phyloP scores from a whole-genome alignment of 352 stramenopile genomes.

The Phytophthora uliginosa region DNA sequence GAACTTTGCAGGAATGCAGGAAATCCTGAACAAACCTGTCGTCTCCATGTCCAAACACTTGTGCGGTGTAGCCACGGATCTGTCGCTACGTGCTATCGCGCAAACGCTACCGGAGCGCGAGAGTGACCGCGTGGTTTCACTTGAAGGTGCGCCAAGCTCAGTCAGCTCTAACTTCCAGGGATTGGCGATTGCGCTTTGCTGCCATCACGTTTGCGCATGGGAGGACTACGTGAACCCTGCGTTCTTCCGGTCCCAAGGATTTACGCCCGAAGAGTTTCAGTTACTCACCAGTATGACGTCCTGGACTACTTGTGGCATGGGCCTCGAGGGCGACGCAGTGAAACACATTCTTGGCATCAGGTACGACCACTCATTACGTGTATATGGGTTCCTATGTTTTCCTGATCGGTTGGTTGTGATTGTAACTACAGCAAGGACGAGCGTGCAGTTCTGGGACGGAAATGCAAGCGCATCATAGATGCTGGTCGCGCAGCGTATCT shows the following conservation, averaged over 20 bases:
- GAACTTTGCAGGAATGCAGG: constrained; percentile 75
- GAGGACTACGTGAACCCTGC: constrained; percentile 78
- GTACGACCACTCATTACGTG: constrained; percentile 4
- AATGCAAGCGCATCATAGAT: constrained; percentile 87
- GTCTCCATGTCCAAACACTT: constrained; percentile 91
- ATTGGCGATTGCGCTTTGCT: constrained; percentile 82
- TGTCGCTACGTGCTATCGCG: constrained; percentile 77
- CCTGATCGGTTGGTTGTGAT: constrained; percentile 6
- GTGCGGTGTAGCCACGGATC: constrained; percentile 84
- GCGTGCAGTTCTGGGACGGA: constrained; percentile 65
- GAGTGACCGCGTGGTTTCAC: not conserved
- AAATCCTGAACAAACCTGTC: constrained; percentile 56
- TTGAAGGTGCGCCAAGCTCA: constrained; percentile 3
- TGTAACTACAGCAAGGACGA: constrained; percentile 60
- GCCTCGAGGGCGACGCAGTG: constrained; percentile 68
- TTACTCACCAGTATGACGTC: constrained; percentile 78
- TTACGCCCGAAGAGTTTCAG: constrained; percentile 66
- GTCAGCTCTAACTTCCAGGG: constrained; percentile 61
- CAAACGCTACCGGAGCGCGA: constrained; percentile 51
- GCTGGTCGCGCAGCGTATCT: constrained; percentile 75
- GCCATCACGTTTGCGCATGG: constrained; percentile 82
- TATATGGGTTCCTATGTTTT: not conserved
- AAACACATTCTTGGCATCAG: constrained; percentile 77
- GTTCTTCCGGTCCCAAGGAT: constrained; percentile 69
- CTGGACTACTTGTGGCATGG: constrained; percentile 86